Conservation (phyloP, 331 rosid species). For the Prunus yedoensis region DNA sequence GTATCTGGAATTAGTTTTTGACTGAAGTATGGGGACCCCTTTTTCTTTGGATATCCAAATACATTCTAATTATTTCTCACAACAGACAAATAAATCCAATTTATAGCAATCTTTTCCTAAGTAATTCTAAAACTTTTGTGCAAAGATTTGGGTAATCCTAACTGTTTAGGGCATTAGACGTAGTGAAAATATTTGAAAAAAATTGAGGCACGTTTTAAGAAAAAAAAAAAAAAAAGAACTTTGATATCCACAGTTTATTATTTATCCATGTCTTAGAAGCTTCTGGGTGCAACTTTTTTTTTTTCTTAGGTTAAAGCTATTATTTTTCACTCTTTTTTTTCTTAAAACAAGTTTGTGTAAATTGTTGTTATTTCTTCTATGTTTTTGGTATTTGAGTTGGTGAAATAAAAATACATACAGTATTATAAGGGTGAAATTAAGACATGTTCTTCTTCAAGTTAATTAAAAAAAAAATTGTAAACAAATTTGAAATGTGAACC, state of each 20-base stretch:
- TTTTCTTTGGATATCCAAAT: background rate
- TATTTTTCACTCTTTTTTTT: background rate
- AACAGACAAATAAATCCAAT: background rate
- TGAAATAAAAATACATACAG: background rate
- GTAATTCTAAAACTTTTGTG: background rate
- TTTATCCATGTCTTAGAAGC: background rate
- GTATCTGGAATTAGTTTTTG: background rate
- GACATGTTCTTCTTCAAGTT: too few relatives aligned
- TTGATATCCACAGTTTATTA: background rate
- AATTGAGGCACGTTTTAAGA: background rate
- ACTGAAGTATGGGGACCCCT: background rate
- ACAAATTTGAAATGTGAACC: background rate
- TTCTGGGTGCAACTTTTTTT: background rate
- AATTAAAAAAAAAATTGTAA: background rate
- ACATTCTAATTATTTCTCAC: background rate
- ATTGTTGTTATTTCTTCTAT: background rate
- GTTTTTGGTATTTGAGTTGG: background rate
- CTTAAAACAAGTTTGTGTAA: background rate
- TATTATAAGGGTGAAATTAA: background rate
- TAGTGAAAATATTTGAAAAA: background rate
- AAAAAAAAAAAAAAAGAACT: background rate
- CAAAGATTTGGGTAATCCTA: background rate
- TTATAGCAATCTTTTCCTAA: background rate
- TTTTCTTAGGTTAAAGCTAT: background rate
- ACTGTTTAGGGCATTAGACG: background rate